A percentile compares a stretch with the other conserved stretches of the same genome.
Evolutionary conservation across 805 yeast genomes (phyloP).

Genomic region (Saccharomycopsis oosterbeekiorum): DNA sequence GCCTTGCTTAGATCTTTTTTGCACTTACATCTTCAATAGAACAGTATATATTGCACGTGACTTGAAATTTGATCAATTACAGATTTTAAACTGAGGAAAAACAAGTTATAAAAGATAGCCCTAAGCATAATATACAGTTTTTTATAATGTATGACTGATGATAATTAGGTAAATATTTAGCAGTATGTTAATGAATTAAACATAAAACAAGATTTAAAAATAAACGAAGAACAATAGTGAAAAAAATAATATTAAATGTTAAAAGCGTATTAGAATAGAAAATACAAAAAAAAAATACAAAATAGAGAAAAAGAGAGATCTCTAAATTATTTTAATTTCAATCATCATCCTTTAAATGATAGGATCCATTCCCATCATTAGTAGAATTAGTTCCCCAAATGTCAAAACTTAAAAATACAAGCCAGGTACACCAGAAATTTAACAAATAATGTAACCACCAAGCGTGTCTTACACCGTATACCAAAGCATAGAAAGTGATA

Average conservation of each 20-base stretch:
- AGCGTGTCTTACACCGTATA: constrained; percentile 75
- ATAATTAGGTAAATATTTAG: neutral
- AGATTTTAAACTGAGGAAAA: too few relatives aligned
- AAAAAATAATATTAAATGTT: neutral
- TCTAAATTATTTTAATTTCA: neutral
- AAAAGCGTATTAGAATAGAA: neutral
- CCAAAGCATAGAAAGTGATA: constrained; percentile 47
- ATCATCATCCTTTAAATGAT: constrained; percentile 1
- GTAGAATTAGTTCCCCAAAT: neutral
- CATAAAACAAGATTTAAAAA: neutral
- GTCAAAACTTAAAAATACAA: constrained; percentile 25
- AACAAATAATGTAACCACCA: constrained; percentile 76
- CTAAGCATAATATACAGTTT: constrained; percentile 1
- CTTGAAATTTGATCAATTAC: too few relatives aligned
- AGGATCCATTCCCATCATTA: neutral
- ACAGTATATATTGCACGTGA: too few relatives aligned
- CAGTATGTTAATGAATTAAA: neutral
- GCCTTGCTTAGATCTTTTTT: too few relatives aligned
- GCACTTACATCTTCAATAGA: too few relatives aligned
- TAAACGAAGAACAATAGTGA: neutral
- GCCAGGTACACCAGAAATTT: constrained; percentile 52
- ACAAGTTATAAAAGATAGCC: neutral
- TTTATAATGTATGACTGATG: too few relatives aligned
- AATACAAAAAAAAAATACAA: neutral
- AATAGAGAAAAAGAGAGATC: constrained; percentile 11